Conservation (phyloP, 2,329 filamentous ascomycete genomes). For the Pseudogymnoascus sp. region DNA sequence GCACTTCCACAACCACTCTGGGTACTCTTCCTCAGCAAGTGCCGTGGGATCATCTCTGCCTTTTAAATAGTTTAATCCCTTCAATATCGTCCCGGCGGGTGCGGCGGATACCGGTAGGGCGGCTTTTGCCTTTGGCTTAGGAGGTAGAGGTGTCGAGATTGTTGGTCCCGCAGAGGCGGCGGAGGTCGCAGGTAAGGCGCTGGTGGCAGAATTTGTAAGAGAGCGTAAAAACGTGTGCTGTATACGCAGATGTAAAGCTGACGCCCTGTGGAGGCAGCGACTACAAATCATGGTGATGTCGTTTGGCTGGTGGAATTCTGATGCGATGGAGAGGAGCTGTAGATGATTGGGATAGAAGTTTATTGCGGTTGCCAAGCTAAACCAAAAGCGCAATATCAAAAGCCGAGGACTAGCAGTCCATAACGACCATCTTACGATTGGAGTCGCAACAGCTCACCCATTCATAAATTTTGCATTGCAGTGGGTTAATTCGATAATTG, state of each 20-base stretch:
- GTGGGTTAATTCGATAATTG: not conserved
- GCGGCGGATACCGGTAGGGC: constrained; percentile 17
- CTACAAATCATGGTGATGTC: constrained; percentile 29
- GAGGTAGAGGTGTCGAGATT: constrained; percentile 28
- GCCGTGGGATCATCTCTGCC: constrained; percentile 66
- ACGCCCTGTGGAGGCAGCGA: constrained; percentile 43
- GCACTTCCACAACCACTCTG: constrained; percentile 71
- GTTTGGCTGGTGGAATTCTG: not conserved
- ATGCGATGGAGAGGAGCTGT: constrained; percentile 1
- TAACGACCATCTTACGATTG: not conserved
- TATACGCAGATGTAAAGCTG: constrained; percentile 11
- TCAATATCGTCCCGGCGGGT: constrained; percentile 60
- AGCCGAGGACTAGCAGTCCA: not conserved
- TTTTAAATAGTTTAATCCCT: constrained; percentile 72
- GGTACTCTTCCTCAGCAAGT: constrained; percentile 67
- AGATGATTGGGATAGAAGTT: constrained; percentile 8
- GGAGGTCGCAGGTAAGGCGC: constrained; percentile 23
- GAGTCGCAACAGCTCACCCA: not conserved
- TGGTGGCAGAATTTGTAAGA: constrained; percentile 15
- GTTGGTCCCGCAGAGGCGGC: constrained; percentile 16
- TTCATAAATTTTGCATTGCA: not conserved
- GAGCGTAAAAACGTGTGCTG: constrained; percentile 11
- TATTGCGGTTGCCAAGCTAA: not conserved
- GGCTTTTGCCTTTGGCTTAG: constrained; percentile 17
- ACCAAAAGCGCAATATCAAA: constrained; percentile 5